phyloP scores from a whole-genome alignment of 192 early-diverging fungal species.

The Coemansia sp. region DNA sequence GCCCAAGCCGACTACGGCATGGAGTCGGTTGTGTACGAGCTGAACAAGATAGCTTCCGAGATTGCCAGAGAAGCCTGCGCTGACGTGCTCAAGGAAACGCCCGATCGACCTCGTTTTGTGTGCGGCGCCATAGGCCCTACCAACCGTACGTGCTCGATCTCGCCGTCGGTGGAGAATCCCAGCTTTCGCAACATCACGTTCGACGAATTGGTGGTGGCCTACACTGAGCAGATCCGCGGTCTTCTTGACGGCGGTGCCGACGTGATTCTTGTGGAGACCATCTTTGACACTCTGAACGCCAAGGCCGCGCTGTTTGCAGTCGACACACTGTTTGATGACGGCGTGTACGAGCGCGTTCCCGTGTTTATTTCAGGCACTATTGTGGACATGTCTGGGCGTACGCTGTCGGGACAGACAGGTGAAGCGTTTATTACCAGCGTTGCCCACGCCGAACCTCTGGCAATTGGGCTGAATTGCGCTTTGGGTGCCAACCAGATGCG shows the following conservation, averaged over 20 bases:
- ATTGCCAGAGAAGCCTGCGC: conserved; percentile 81
- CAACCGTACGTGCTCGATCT: conserved; percentile 93
- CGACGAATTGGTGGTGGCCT: conserved; percentile 88
- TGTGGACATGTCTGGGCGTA: conserved; percentile 94
- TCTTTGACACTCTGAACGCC: conserved; percentile 97
- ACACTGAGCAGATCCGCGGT: conserved; percentile 84
- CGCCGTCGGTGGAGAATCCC: conserved; percentile 94
- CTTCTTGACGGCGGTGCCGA: conserved; percentile 92
- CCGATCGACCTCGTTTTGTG: conserved; percentile 85
- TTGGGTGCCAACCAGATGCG: conserved; percentile 91
- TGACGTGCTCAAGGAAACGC: conserved; percentile 68
- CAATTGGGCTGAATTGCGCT: conserved; percentile 89
- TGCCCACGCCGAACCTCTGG: conserved; percentile 72
- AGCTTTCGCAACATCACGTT: conserved; percentile 92
- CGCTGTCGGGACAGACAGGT: conserved; percentile 93
- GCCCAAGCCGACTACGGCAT: conserved; percentile 89
- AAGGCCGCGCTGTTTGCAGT: conserved; percentile 94
- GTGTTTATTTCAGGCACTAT: conserved; percentile 88
- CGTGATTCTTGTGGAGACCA: conserved; percentile 90
- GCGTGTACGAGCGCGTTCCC: conserved; percentile 65
- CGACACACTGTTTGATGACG: conserved; percentile 76
- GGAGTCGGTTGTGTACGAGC: conserved; percentile 81
- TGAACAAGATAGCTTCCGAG: conserved; percentile 87
- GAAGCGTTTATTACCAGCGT: conserved; percentile 91
- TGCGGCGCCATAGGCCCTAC: conserved; percentile 86